Evolutionary conservation across 306 rosid genomes (phyloP), one percentile per base, ranked within the genome.

Genomic region (Cucurbita moschata): DNA sequence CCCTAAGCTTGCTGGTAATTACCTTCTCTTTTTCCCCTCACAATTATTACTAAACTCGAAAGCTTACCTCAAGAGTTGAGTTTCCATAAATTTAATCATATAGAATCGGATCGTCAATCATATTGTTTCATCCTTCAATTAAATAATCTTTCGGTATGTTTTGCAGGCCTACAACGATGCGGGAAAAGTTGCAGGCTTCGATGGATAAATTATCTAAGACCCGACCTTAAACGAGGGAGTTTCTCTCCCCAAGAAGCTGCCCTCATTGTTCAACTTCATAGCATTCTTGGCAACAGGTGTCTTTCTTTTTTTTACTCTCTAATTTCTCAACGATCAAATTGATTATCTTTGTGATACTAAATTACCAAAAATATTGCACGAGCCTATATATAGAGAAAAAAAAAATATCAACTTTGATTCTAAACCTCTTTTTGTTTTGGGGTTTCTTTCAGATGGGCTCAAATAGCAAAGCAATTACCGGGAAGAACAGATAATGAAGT

Each of bases 401-500:
- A 26, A 26, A 26, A n/a, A n/a, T n/a, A n/a, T n/a, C n/a, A n/a
- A n/a, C n/a, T n/a, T n/a, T n/a, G n/a, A n/a, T n/a, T n/a, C 55
- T 1, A 5, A 51, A 51, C 15, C 0, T 40, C 14, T n/a, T 15
- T 8, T 64, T 47, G 13, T 0, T 23, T 12, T 6, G 10, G 13
- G 43, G 5, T 59, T 50, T 10, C 2, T 8, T 64, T 30, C 82
- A 94, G 99, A 79, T 94, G 99, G 99, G 97, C 99, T 75, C 96
- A 87, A 76, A 94, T 94, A 69, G 99, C 99, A 4, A 91, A 89
- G 85, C 99, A 94, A 78, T 62, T 94, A 82, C 99, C 97, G 14
- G 98, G 98, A 85, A 86, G 98, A 90, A 93, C 98, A 70, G 98
- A 93, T 82, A 93, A 93, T 76, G 99, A 94, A 74, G 97, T 94